Conservation (phyloP, 2,329 filamentous ascomycete species). For the Neoarthrinium moseri region DNA sequence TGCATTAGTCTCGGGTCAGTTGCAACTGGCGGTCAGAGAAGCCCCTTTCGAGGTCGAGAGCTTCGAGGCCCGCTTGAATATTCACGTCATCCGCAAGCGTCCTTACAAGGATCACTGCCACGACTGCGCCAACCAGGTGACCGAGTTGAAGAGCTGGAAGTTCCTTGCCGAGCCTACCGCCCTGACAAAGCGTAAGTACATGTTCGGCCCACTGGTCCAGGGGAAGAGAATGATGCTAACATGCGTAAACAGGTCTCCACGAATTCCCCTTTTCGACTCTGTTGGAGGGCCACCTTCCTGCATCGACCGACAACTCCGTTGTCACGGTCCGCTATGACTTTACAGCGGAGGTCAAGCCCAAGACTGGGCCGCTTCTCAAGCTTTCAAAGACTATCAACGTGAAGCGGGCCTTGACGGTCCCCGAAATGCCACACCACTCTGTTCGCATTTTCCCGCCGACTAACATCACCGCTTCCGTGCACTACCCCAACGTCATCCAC, state of each 20-base stretch:
- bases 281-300: slow-evolving; percentile 81
- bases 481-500: slow-evolving; percentile 80
- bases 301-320: slow-evolving; percentile 73
- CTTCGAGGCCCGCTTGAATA: slow-evolving; percentile 70
- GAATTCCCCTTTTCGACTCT: slow-evolving; percentile 87
- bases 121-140: slow-evolving; percentile 70
- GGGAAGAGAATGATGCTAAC: slow-evolving; percentile 16
- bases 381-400: slow-evolving; percentile 70
- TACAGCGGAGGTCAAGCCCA: slow-evolving; percentile 62
- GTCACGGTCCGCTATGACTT: slow-evolving; percentile 78
- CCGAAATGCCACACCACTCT: slow-evolving; percentile 80
- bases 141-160: slow-evolving; percentile 75
- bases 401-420: slow-evolving; percentile 71
- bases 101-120: slow-evolving; percentile 78
- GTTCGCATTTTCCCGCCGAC: slow-evolving; percentile 95
- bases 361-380: slow-evolving; percentile 56
- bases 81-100: slow-evolving; percentile 74
- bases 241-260: slow-evolving; percentile 58
- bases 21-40: slow-evolving; percentile 72
- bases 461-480: slow-evolving; percentile 83
- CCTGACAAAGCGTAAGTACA: slow-evolving; percentile 46
- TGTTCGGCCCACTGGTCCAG: too few species aligned
- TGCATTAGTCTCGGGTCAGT: slow-evolving; percentile 79
- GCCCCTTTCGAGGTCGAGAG: slow-evolving; percentile 65
- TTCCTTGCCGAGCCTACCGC: slow-evolving; percentile 62